These are phyloP conservation scores for Suillus fuscotomentosus DNA, from an alignment of 768 basidiomycete species.

Conservation along the genomic window DNA sequence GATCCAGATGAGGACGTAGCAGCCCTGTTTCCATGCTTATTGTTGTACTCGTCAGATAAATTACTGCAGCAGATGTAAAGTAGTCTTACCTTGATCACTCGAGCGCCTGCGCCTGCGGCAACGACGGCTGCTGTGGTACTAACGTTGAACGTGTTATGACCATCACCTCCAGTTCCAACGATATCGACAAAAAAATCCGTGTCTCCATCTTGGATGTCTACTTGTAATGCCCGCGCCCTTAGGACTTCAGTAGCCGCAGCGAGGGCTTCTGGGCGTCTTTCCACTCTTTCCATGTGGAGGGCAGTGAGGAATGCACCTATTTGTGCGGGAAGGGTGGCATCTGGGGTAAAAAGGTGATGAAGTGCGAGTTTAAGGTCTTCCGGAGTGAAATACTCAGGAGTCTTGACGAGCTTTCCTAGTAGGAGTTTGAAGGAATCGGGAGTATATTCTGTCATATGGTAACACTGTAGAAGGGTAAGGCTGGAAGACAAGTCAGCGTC, in stretches of 20 bases:
- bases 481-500: too few relatives aligned
- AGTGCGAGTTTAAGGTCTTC: conserved; percentile 74
- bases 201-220: too few relatives aligned
- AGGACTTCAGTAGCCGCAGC: conserved; percentile 54
- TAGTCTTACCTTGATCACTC: conserved; percentile 81
- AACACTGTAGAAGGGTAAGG: too few relatives aligned
- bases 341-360: conserved; percentile 69
- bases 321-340: conserved; percentile 65
- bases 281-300: conserved; percentile 75
- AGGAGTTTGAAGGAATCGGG: conserved; percentile 71
- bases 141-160: conserved; percentile 95
- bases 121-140: conserved; percentile 93
- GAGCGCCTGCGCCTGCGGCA: conserved; percentile 91
- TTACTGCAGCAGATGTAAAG: not conserved
- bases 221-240: too few relatives aligned
- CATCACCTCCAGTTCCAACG: conserved; percentile 37
- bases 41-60: not conserved
- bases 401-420: conserved; percentile 74
- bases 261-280: conserved; percentile 72
- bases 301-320: conserved; percentile 90
- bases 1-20: conserved; percentile 95
- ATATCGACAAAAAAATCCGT: too few relatives aligned
- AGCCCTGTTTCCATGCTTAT: conserved; percentile 84
- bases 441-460: conserved; percentile 25
- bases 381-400: conserved; percentile 78